Conservation (phyloP, 164 flowering plant species). For the Berberis thunbergii region DNA sequence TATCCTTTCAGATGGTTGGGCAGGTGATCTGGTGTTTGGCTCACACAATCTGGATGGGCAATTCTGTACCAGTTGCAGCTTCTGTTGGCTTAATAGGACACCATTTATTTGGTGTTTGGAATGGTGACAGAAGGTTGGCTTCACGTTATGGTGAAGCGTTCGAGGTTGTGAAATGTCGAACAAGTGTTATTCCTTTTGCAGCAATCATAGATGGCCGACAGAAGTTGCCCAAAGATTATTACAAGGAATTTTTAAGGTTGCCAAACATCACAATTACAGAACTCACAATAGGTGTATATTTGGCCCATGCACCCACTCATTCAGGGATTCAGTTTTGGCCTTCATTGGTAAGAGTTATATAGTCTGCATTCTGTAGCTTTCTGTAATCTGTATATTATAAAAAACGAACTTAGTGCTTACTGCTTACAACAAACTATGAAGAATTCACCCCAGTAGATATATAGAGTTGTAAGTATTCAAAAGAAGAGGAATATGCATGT, state of each 20-base stretch:
- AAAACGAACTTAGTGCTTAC: no score
- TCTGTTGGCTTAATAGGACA: slow-evolving; percentile 84
- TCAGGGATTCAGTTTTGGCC: slow-evolving; percentile 75
- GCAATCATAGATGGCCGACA: slow-evolving; percentile 98
- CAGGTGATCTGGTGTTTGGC: slow-evolving; percentile 97
- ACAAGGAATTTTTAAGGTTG: slow-evolving; percentile 68
- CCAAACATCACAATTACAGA: slow-evolving; percentile 67
- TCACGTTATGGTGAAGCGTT: slow-evolving; percentile 68
- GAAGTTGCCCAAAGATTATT: slow-evolving; percentile 71
- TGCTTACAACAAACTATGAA: no score
- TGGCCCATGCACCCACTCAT: slow-evolving; percentile 69
- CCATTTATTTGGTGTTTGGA: slow-evolving; percentile 96
- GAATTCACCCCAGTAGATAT: no score
- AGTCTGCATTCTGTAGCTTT: no score
- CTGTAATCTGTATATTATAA: no score
- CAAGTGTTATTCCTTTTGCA: slow-evolving; percentile 86
- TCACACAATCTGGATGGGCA: slow-evolving; percentile 89
- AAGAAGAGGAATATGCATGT: no score
- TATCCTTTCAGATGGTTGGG: slow-evolving; percentile 69
- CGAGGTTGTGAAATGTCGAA: slow-evolving; percentile 61
- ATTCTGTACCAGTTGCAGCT: slow-evolving; percentile 86
- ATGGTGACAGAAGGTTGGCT: slow-evolving; percentile 84
- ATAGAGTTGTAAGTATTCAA: no score
- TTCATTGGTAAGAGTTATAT: slow-evolving; percentile 61
- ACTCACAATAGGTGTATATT: slow-evolving; percentile 73